Base-by-base conservation (phyloP, 2,329 filamentous ascomycete genomes). In the Pseudogymnoascus sp. region DNA sequence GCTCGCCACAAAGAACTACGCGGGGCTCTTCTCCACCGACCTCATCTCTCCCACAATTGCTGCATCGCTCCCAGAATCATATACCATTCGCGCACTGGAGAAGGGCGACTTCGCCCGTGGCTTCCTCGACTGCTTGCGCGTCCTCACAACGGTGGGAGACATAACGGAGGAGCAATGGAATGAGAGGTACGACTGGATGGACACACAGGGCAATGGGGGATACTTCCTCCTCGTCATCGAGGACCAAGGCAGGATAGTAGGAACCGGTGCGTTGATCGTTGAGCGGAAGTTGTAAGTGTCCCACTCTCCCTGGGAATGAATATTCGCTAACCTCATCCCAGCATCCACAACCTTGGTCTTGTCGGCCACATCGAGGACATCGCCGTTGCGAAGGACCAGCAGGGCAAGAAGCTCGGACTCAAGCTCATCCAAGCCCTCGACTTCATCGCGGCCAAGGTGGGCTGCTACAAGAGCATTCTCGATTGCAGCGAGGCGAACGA, bases 311-410 rank as follows among this genome's bases (percentile, higher is more conserved):
- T 8, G 18, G 8, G 4, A 25, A 14, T 28, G 21, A 34, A 46
- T 36, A 36, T 37, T 60, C 67, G 63, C 72, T 71, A 60, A 70
- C 66, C 66, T 34, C 34, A 23, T 64, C 59, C 69, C 69, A 89
- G 87, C 75, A 93, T 95, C 70, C 90, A 93, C 75, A 85, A 84
- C 69, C 83, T 95, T 50, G 90, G 90, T 60, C 79, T 88, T 21
- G 93, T 97, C 25, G 95, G 93, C 11, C 95, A 97, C 77, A 97
- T 97, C 76, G 95, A 97, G 77, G 95, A 99, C 75, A 97, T 99
- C 74, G 93, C 93, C 16, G 93, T 99, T 38, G 87, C 90, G 68
- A 92, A 93, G 78, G 90, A 96, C 71, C 92, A 97, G 78, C 95
- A 97, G 78, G 95, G 95, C 70, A 97, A 97, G 85, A 97, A 96